Evolutionary conservation across 73 alveolate genomes (phyloP).

Genomic region (Tetrahymena elliotti): DNA sequence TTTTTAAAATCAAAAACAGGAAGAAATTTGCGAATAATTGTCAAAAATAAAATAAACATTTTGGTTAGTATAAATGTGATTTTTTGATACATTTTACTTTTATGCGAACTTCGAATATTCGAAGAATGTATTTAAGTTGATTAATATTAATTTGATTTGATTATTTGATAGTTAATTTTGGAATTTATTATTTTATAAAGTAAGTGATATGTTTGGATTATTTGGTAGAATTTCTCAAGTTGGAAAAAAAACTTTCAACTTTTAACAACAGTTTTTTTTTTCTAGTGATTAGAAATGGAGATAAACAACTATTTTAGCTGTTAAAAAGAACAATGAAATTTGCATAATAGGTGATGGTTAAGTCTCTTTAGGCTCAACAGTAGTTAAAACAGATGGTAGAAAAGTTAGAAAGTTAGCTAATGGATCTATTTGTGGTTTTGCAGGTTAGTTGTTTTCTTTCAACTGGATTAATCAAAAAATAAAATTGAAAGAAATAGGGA

Average conservation of each 20-base stretch:
- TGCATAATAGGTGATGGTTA: conserved; percentile 62
- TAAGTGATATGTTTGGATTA: not conserved
- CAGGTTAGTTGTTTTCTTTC: not conserved
- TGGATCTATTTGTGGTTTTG: conserved; percentile 57
- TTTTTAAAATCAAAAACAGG: no score
- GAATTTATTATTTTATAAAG: not conserved
- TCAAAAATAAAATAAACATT: no score
- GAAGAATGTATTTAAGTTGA: not conserved
- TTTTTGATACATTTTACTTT: not conserved
- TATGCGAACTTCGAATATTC: not conserved
- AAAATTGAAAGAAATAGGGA: not conserved
- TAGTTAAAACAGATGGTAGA: conserved; percentile 47
- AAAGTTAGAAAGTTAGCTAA: conserved; percentile 48
- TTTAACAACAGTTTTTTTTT: not conserved
- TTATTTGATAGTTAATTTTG: not conserved
- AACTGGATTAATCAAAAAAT: not conserved
- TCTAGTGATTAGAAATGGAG: conserved; percentile 10
- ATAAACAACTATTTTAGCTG: conserved; percentile 57
- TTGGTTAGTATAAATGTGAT: no score
- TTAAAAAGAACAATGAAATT: conserved; percentile 39
- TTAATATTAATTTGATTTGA: not conserved
- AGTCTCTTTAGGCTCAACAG: conserved; percentile 54
- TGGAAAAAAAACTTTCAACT: not conserved
- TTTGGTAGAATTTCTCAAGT: not conserved
- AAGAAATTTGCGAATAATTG: no score